Percentiles rank a stretch among this genome's conserved stretches.
phyloP scores from a whole-genome alignment of 805 yeast species.

The Teunomyces cretensis region DNA sequence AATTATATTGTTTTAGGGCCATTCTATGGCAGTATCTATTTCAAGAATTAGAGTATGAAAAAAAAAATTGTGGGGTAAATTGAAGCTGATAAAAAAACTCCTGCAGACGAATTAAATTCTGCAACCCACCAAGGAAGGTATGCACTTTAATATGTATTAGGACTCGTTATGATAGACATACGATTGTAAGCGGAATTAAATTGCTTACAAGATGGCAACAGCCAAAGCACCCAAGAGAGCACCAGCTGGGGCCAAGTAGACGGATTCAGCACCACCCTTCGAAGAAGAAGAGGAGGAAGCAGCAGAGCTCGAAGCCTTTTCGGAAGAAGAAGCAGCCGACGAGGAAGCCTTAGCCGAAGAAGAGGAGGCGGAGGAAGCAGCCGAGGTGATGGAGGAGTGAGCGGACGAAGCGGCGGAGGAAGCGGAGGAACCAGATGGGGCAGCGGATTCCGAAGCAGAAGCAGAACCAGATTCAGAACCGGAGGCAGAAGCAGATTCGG shows the following conservation, averaged over 20 bases:
- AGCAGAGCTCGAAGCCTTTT: conserved; percentile 6
- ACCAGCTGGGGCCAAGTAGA: conserved; percentile 1
- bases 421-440: conserved; percentile 16
- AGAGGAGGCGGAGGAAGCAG: neutral
- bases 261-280: conserved; percentile 12
- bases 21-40: neutral
- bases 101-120: too few relatives aligned
- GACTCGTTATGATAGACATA: neutral
- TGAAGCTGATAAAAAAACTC: neutral
- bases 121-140: too few relatives aligned
- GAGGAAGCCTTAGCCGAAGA: neutral
- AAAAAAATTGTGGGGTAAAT: neutral
- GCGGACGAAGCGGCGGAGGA: neutral
- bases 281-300: conserved; percentile 9
- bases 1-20: neutral
- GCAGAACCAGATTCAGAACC: conserved; percentile 11
- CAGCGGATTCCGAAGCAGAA: conserved; percentile 9
- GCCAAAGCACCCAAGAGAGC: conserved; percentile 16
- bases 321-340: conserved; percentile 8
- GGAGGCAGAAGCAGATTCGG: conserved; percentile 8
- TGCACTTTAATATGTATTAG: neutral
- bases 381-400: neutral
- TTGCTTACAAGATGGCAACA: conserved; percentile 28
- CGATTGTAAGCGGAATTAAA: neutral
- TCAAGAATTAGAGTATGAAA: neutral